These are phyloP conservation scores for Sedum album DNA, from an alignment of 164 flowering plant species.

Conservation along the genomic window DNA sequence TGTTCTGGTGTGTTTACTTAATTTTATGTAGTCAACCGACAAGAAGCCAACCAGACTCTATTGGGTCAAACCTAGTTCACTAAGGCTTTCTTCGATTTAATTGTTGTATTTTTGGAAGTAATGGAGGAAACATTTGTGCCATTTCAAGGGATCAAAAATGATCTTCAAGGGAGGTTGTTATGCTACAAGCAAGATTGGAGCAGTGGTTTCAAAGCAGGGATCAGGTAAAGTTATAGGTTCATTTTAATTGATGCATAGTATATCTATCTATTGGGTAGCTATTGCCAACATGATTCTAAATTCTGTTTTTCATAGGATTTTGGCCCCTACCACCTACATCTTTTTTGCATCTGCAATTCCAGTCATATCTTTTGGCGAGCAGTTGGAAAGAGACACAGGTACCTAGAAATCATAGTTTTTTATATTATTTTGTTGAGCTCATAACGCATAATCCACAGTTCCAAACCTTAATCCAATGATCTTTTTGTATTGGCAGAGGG, in stretches of 20 bases:
- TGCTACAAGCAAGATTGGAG: conserved; percentile 99
- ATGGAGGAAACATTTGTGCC: conserved; percentile 99
- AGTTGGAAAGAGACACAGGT: conserved; percentile 87
- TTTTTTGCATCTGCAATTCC: conserved; percentile 96
- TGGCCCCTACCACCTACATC: conserved; percentile 95
- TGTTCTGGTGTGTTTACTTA: neutral
- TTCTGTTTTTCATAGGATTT: conserved; percentile 46
- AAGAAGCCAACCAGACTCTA: conserved; percentile 6
- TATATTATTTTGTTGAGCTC: neutral
- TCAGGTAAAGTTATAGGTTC: conserved; percentile 45
- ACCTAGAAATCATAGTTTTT: neutral
- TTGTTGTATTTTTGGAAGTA: neutral
- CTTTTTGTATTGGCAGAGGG: conserved; percentile 61
- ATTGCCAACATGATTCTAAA: neutral
- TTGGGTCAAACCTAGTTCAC: conserved; percentile 1
- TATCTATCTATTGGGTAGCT: neutral
- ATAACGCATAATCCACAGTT: neutral
- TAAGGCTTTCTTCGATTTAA: conserved; percentile 4
- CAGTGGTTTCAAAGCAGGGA: conserved; percentile 82
- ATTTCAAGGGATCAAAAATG: conserved; percentile 90
- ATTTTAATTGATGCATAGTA: conserved; percentile 7
- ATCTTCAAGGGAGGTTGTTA: conserved; percentile 61
- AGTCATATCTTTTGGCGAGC: conserved; percentile 94
- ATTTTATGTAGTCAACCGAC: conserved; percentile 7
- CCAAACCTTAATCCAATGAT: neutral